Conservation (phyloP, 768 basidiomycete genomes). For the Tricholoma matsutake region DNA sequence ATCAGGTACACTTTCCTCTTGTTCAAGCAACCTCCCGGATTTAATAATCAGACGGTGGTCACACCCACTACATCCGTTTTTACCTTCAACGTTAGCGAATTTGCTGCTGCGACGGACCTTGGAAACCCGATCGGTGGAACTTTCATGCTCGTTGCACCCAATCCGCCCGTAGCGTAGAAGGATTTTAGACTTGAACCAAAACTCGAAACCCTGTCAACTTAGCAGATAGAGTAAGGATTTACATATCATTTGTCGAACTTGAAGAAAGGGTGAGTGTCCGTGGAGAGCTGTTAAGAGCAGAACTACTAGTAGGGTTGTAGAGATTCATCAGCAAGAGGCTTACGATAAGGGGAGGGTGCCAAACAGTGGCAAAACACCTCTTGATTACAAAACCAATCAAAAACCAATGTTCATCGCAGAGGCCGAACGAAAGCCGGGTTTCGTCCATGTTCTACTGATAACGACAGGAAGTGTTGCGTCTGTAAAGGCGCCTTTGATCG, state of each 20-base stretch:
- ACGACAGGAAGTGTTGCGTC: conserved; percentile 96
- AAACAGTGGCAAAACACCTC: too few relatives aligned
- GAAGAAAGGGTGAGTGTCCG: too few relatives aligned
- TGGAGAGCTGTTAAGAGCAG: too few relatives aligned
- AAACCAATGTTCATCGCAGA: conserved; percentile 36
- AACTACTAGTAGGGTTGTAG: too few relatives aligned
- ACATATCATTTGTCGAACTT: too few relatives aligned
- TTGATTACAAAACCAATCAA: too few relatives aligned
- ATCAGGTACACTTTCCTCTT: conserved; percentile 39
- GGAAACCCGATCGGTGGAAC: conserved; percentile 47
- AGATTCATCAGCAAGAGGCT: too few relatives aligned
- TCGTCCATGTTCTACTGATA: conserved; percentile 74
- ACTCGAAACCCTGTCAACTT: too few relatives aligned
- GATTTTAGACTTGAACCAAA: background rate
- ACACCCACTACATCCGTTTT: conserved; percentile 32
- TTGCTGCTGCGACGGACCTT: conserved; percentile 38
- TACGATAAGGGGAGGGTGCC: too few relatives aligned
- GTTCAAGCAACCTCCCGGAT: conserved; percentile 22
- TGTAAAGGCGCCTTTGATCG: conserved; percentile 90
- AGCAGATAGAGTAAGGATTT: too few relatives aligned
- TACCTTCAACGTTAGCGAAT: conserved; percentile 42
- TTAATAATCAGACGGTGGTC: conserved; percentile 38
- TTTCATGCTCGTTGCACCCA: conserved; percentile 43
- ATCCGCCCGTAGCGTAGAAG: background rate
- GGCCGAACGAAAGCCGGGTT: conserved; percentile 37